Evolutionary conservation across 306 rosid species (phyloP).

Genomic region (Trifolium fragiferum): DNA sequence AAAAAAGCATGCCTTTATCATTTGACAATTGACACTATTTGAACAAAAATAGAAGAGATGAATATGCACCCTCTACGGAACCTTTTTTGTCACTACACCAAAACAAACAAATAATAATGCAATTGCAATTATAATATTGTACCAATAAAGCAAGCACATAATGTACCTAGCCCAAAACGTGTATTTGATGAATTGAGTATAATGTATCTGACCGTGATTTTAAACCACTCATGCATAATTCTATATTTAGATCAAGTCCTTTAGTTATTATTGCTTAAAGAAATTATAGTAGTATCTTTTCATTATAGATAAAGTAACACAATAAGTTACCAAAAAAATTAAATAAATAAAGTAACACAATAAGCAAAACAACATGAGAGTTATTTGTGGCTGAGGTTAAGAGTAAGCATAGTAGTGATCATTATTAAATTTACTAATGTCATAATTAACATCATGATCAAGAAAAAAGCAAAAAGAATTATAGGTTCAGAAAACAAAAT

Average conservation of each 20-base stretch:
- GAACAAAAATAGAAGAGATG: conserved; percentile 9
- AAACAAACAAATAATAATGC: conserved; percentile 31
- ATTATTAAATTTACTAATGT: conserved; percentile 21
- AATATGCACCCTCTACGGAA: conserved; percentile 10
- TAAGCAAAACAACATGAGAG: neutral
- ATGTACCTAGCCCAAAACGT: conserved; percentile 45
- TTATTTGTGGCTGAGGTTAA: conserved; percentile 34
- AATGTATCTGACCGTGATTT: conserved; percentile 42
- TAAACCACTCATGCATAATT: neutral
- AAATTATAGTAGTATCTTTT: neutral
- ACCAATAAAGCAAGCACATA: conserved; percentile 14
- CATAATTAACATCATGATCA: conserved; percentile 17
- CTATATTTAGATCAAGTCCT: conserved; percentile 8
- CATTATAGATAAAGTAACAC: neutral
- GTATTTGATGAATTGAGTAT: conserved; percentile 4
- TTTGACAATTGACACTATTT: neutral
- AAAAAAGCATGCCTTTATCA: neutral
- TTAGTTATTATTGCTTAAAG: neutral
- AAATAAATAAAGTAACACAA: neutral
- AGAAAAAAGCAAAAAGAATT: conserved; percentile 24
- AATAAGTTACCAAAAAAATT: neutral
- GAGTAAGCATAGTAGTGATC: conserved; percentile 14
- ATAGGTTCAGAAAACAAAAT: conserved; percentile 36
- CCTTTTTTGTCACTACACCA: conserved; percentile 8
- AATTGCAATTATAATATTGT: neutral